Conservation (phyloP, 176 grass and related monocot species). For the Oryza australiensis region DNA sequence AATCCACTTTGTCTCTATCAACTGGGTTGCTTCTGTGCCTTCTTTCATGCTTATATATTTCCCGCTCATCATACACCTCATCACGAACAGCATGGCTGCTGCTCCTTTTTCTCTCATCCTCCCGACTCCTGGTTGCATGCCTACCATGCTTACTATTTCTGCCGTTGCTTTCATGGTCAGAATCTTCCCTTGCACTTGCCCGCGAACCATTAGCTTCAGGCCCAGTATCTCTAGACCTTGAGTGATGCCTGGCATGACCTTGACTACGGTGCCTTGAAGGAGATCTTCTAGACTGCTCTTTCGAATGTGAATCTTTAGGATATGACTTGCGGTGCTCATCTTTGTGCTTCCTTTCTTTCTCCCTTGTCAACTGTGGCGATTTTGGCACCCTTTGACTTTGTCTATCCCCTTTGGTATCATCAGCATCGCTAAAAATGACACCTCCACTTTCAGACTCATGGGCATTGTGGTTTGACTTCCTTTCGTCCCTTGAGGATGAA, state of each 20-base stretch:
- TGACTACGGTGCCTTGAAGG: slow-evolving; percentile 30
- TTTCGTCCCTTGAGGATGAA: slow-evolving; percentile 17
- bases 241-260: slow-evolving; percentile 32
- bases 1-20: slow-evolving; percentile 44
- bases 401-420: slow-evolving; percentile 8
- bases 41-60: slow-evolving; percentile 44
- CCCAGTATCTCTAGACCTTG: slow-evolving; percentile 34
- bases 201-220: slow-evolving; percentile 30
- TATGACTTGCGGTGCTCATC: slow-evolving; percentile 14
- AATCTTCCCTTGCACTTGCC: slow-evolving; percentile 39
- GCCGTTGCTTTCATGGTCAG: slow-evolving; percentile 26
- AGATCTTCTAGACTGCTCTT: slow-evolving; percentile 39
- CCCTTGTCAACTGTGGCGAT: slow-evolving; percentile 21
- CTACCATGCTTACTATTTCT: slow-evolving; percentile 37
- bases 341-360: slow-evolving; percentile 36
- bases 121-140: slow-evolving; percentile 21
- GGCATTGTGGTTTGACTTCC: background rate
- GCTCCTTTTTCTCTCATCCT: slow-evolving; percentile 53
- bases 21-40: slow-evolving; percentile 25
- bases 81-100: slow-evolving; percentile 21
- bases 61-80: slow-evolving; percentile 40
- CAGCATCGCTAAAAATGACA: slow-evolving; percentile 15
- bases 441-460: background rate
- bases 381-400: slow-evolving; percentile 29
- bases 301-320: slow-evolving; percentile 24